These are phyloP conservation scores for Vitis hybrid DNA, from an alignment of 177 flowering plant genomes.

Conservation along the genomic window DNA sequence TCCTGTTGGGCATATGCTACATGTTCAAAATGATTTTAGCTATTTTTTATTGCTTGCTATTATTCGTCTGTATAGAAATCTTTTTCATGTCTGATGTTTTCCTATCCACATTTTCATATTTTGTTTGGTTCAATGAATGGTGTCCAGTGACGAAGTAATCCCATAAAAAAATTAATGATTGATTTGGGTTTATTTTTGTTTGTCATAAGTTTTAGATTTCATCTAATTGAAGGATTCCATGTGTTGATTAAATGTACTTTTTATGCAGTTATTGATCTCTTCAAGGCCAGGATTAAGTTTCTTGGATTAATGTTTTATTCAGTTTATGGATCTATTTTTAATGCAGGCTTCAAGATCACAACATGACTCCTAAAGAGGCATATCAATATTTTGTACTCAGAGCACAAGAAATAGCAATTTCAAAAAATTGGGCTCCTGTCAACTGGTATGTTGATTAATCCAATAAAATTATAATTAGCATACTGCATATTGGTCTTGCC, in stretches of 20 bases:
- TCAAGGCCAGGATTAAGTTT: background rate
- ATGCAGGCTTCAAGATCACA: slow-evolving; percentile 74
- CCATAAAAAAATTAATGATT: too few species aligned
- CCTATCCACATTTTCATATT: too few species aligned
- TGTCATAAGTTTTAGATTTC: too few species aligned
- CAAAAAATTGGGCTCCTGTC: slow-evolving; percentile 77
- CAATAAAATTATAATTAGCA: background rate
- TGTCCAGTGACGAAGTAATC: too few species aligned
- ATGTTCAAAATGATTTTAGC: too few species aligned
- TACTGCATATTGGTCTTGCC: background rate
- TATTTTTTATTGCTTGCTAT: too few species aligned
- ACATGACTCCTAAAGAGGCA: slow-evolving; percentile 79
- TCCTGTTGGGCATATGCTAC: too few species aligned
- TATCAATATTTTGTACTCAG: slow-evolving; percentile 85
- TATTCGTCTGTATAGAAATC: too few species aligned
- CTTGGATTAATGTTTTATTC: background rate
- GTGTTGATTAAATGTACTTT: background rate
- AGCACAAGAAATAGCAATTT: slow-evolving; percentile 83
- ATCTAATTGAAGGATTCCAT: too few species aligned
- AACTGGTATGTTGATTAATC: slow-evolving; percentile 64
- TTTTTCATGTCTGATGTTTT: too few species aligned
- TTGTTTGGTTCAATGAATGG: too few species aligned
- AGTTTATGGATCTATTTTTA: slow-evolving; percentile 1
- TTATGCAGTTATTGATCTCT: background rate
- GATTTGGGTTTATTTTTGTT: too few species aligned